These are phyloP conservation scores for Pseudocercospora pini-densiflorae DNA, from an alignment of 2,329 filamentous ascomycete genomes.

Conservation along the genomic window DNA sequence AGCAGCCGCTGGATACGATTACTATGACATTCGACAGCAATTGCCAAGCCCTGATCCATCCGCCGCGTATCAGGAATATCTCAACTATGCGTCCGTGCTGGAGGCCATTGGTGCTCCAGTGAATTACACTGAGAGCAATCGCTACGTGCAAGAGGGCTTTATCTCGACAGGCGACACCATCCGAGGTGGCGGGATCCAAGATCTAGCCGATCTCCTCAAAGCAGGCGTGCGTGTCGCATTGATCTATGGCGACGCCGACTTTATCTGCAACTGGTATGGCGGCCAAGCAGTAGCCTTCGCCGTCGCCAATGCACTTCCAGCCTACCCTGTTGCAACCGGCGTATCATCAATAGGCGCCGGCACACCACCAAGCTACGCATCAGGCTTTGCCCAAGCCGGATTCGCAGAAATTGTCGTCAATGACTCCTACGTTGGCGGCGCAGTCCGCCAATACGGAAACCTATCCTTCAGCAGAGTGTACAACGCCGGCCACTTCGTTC, in stretches of 20 bases:
- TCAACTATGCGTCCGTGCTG: constrained; percentile 54
- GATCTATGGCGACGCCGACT: constrained; percentile 68
- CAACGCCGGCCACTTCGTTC: constrained; percentile 58
- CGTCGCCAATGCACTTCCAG: constrained; percentile 29
- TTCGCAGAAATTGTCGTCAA: constrained; percentile 76
- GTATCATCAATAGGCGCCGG: constrained; percentile 15
- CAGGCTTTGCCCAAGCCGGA: constrained; percentile 66
- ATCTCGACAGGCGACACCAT: constrained; percentile 50
- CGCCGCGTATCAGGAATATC: constrained; percentile 54
- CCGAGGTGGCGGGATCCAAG: constrained; percentile 45
- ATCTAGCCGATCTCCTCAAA: constrained; percentile 48
- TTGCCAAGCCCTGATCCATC: constrained; percentile 60
- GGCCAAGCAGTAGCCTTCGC: constrained; percentile 29
- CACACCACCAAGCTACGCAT: constrained; percentile 48
- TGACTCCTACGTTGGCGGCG: constrained; percentile 69
- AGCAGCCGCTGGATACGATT: constrained; percentile 26
- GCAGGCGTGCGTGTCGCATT: constrained; percentile 60
- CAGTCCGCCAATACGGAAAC: constrained; percentile 77
- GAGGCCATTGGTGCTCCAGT: constrained; percentile 56
- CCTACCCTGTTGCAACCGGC: constrained; percentile 22
- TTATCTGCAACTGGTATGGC: constrained; percentile 67
- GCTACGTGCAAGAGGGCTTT: constrained; percentile 49
- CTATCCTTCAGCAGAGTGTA: constrained; percentile 58
- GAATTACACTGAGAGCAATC: constrained; percentile 53
- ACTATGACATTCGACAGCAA: constrained; percentile 59